Evolutionary conservation across 2,329 filamentous ascomycete genomes (phyloP).

Genomic region (Colletotrichum acutatum): DNA sequence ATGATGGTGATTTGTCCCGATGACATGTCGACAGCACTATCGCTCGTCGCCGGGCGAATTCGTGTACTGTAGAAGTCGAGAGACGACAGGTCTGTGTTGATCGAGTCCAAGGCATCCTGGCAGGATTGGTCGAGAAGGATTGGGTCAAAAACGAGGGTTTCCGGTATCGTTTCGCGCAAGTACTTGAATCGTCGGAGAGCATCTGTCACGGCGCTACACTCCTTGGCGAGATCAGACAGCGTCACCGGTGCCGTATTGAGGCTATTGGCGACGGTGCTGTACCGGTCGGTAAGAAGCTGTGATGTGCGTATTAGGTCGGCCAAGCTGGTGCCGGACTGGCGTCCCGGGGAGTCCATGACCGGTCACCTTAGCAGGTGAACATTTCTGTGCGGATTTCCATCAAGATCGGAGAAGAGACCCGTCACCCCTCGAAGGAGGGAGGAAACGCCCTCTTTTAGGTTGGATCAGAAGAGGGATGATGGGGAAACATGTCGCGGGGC

Average conservation of each 20-base stretch:
- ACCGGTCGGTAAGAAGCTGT: slow-evolving; percentile 26
- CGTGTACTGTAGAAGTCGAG: slow-evolving; percentile 27
- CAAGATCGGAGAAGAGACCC: not conserved
- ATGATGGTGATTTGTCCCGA: slow-evolving; percentile 35
- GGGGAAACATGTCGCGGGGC: slow-evolving; percentile 22
- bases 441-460: slow-evolving; percentile 25
- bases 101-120: slow-evolving; percentile 22
- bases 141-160: slow-evolving; percentile 14
- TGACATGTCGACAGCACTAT: slow-evolving; percentile 28
- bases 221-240: slow-evolving; percentile 35
- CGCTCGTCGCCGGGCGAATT: slow-evolving; percentile 20
- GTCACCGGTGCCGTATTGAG: slow-evolving; percentile 39
- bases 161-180: slow-evolving; percentile 18
- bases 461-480: not conserved
- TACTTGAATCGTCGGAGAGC: slow-evolving; percentile 29
- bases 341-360: slow-evolving; percentile 35
- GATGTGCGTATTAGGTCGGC: slow-evolving; percentile 26
- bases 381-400: slow-evolving; percentile 10
- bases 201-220: slow-evolving; percentile 33
- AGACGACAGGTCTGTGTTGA: slow-evolving; percentile 17
- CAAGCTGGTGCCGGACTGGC: slow-evolving; percentile 30
- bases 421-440: not conserved
- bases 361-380: slow-evolving; percentile 24
- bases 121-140: slow-evolving; percentile 29
- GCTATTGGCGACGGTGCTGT: slow-evolving; percentile 17